These are phyloP conservation scores for Linanthus parryae DNA, from an alignment of 148 eudicot genomes.

Conservation along the genomic window DNA sequence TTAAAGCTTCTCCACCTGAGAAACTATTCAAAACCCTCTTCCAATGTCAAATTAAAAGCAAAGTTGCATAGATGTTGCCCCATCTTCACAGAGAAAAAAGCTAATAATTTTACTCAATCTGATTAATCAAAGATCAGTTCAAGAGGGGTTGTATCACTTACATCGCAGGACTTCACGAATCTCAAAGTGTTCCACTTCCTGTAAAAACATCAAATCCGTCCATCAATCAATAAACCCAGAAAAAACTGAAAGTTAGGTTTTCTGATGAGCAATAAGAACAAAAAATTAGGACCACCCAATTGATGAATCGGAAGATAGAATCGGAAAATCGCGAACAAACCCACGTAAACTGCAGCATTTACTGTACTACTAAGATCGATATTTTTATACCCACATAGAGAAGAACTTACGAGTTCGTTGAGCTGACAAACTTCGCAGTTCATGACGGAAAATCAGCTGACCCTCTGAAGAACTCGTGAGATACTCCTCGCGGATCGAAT, in stretches of 20 bases:
- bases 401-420: constrained; percentile 67
- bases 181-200: constrained; percentile 92
- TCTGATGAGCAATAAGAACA: too few relatives aligned
- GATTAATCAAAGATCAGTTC: neutral
- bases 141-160: constrained; percentile 23
- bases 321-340: neutral
- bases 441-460: constrained; percentile 31
- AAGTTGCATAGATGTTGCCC: neutral
- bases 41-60: neutral
- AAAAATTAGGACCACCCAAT: too few relatives aligned
- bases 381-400: neutral
- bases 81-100: too few relatives aligned
- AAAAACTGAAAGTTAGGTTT: too few relatives aligned
- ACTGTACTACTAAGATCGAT: too few relatives aligned
- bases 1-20: too few relatives aligned
- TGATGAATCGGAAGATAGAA: too few relatives aligned
- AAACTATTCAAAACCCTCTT: too few relatives aligned
- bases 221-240: neutral
- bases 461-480: too few relatives aligned
- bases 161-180: constrained; percentile 90
- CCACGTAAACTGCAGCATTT: too few relatives aligned
- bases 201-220: constrained; percentile 1
- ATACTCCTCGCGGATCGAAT: too few relatives aligned
- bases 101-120: too few relatives aligned
- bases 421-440: constrained; percentile 96